phyloP scores from a whole-genome alignment of 257 asterid genomes.

The Apocynum venetum region DNA sequence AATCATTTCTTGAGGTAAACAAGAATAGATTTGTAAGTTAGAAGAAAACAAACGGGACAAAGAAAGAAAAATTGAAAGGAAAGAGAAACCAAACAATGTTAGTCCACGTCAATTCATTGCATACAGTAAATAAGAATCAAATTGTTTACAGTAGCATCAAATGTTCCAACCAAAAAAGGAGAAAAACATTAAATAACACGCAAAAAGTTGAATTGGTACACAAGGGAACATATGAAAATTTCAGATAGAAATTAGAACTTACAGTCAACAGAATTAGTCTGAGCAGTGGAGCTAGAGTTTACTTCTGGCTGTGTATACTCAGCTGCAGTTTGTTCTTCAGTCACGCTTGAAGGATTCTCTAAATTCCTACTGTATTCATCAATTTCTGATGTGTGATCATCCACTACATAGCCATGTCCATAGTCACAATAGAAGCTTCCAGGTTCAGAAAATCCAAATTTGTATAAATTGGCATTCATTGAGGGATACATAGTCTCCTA shows the following conservation, averaged over 20 bases:
- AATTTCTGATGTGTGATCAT: slow-evolving; percentile 35
- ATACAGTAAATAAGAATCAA: neutral
- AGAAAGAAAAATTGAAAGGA: neutral
- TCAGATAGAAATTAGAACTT: slow-evolving; percentile 28
- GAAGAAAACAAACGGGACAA: neutral
- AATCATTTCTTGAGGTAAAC: neutral
- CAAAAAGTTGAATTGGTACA: neutral
- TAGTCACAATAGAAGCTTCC: slow-evolving; percentile 65
- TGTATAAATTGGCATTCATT: slow-evolving; percentile 51
- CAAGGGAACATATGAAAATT: neutral
- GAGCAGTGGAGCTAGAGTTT: slow-evolving; percentile 39
- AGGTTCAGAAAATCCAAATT: slow-evolving; percentile 67
- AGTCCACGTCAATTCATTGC: neutral
- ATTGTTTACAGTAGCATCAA: neutral
- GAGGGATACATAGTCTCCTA: slow-evolving; percentile 73
- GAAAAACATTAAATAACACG: neutral
- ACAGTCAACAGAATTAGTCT: slow-evolving; percentile 58
- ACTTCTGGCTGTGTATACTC: slow-evolving; percentile 37
- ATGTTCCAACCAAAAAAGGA: neutral
- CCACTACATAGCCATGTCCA: slow-evolving; percentile 52
- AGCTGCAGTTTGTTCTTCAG: slow-evolving; percentile 43
- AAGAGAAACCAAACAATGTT: neutral
- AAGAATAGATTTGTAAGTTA: neutral
- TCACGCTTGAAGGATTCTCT: slow-evolving; percentile 38
- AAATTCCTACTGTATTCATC: slow-evolving; percentile 43